Percentiles rank a stretch among this genome's conserved stretches.
Evolutionary conservation across 768 basidiomycete genomes (phyloP).

Genomic region (Rhizopogon salebrosus): DNA sequence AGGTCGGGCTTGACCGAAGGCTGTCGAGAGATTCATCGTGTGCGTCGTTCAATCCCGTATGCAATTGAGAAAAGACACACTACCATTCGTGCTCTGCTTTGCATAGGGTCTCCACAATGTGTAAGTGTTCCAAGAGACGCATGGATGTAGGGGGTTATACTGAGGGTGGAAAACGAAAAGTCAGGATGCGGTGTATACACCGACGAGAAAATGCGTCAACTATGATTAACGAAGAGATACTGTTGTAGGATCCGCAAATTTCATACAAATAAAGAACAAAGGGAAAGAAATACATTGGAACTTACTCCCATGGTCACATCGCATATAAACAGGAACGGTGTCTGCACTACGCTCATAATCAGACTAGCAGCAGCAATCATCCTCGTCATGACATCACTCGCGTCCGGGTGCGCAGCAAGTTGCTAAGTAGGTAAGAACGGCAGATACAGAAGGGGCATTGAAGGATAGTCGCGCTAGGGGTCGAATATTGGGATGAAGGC

Average conservation of each 20-base stretch:
- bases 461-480: conserved; percentile 46
- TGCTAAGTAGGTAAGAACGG: conserved; percentile 44
- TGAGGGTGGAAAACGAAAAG: conserved; percentile 15
- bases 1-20: neutral
- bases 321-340: conserved; percentile 66
- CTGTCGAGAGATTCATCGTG: neutral
- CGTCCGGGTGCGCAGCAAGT: conserved; percentile 55
- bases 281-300: too few relatives aligned
- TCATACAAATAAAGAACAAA: neutral
- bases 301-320: conserved; percentile 69
- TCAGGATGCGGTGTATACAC: neutral
- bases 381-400: conserved; percentile 52
- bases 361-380: conserved; percentile 71
- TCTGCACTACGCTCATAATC: conserved; percentile 57
- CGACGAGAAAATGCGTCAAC: too few relatives aligned
- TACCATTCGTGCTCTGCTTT: conserved; percentile 45
- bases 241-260: neutral
- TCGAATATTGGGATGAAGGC: conserved; percentile 12
- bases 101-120: conserved; percentile 64
- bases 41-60: neutral
- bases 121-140: conserved; percentile 67
- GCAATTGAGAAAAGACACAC: conserved; percentile 39
- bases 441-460: conserved; percentile 44
- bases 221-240: neutral
- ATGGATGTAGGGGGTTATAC: conserved; percentile 78